A percentile compares a stretch with the other conserved stretches of the same genome.
These are phyloP conservation scores for Marsdenia floribunda DNA, from an alignment of 257 asterid genomes.

Conservation along the genomic window DNA sequence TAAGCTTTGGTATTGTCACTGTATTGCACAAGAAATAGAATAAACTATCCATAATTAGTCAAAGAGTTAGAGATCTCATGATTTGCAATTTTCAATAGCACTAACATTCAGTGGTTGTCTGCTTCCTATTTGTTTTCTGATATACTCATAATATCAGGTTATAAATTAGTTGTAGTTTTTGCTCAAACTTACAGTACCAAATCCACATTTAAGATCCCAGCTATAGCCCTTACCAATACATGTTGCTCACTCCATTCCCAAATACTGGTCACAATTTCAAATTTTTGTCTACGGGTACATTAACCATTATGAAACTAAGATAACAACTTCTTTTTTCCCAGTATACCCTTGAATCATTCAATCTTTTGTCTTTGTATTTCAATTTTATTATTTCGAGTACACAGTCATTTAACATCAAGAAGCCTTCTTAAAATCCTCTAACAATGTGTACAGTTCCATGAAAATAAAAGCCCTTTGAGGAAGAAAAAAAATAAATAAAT, in stretches of 20 bases:
- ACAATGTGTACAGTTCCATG: no score
- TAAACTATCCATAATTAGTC: background rate
- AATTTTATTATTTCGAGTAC: no score
- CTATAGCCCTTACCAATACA: background rate
- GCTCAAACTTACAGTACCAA: background rate
- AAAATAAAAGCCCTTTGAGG: no score
- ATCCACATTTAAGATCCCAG: background rate
- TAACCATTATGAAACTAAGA: no score
- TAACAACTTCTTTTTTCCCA: no score
- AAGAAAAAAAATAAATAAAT: no score
- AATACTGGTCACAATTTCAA: no score
- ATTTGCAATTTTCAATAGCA: background rate
- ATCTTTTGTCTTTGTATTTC: no score
- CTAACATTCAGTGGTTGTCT: background rate
- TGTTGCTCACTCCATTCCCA: background rate
- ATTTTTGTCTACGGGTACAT: no score
- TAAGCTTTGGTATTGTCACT: background rate
- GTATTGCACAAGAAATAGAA: background rate
- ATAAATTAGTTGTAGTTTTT: background rate
- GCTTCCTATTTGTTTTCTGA: background rate
- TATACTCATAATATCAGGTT: background rate
- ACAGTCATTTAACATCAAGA: no score
- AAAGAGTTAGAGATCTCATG: background rate
- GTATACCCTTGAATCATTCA: no score
- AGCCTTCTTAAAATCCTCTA: no score